Conservation (phyloP, 257 asterid genomes). For the Primulina eburnea region DNA sequence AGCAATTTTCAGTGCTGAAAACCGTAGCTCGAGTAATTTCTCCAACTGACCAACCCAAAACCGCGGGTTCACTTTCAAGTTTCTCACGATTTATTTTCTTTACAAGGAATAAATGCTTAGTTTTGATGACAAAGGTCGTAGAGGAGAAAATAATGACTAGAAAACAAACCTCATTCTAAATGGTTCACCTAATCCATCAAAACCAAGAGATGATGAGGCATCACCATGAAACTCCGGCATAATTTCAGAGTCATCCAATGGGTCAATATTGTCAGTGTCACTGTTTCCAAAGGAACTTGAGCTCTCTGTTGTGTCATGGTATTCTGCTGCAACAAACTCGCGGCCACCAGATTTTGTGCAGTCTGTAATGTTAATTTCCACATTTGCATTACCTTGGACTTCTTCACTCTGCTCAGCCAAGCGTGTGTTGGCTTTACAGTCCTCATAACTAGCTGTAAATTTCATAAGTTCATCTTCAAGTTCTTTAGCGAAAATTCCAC, state of each 20-base stretch:
- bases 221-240: conserved; percentile 40
- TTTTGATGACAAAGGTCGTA: background rate
- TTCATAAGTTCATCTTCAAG: conserved; percentile 56
- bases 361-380: conserved; percentile 45
- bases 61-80: background rate
- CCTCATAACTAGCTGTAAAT: conserved; percentile 41
- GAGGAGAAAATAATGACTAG: background rate
- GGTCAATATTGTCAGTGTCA: conserved; percentile 40
- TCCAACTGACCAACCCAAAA: background rate
- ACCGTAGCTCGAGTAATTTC: background rate
- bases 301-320: conserved; percentile 57
- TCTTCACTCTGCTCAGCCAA: conserved; percentile 30
- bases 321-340: conserved; percentile 33
- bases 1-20: background rate
- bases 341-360: conserved; percentile 34
- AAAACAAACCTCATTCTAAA: conserved; percentile 38
- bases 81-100: background rate
- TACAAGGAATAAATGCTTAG: conserved; percentile 6
- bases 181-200: conserved; percentile 35
- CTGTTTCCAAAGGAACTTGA: conserved; percentile 75
- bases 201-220: conserved; percentile 31
- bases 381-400: conserved; percentile 30
- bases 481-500: conserved; percentile 42
- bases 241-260: conserved; percentile 42
- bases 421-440: conserved; percentile 23